Evolutionary conservation across 495 filamentous ascomycete genomes (phyloP), one percentile per base, ranked within the genome.

Genomic region (Podospora fimiseda): DNA sequence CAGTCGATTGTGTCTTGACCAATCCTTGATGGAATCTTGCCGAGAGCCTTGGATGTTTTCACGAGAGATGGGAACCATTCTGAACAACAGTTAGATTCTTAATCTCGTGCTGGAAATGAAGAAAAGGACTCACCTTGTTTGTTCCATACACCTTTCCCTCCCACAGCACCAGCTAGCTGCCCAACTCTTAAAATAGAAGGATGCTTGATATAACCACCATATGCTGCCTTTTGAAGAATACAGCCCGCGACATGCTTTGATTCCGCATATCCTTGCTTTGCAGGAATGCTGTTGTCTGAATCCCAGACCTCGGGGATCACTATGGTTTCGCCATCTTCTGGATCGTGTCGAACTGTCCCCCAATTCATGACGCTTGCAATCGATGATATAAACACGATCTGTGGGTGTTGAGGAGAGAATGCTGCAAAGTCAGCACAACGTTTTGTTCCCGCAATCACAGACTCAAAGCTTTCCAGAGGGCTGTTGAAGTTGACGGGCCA

Each of bases 401-500:
- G 41, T 4, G 51, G 21, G 15, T 22, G 42, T 0, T 33, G 20
- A n/a, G 51, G 1, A 11, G 43, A 53, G 0, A 7, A 6, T 16
- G 43, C 27, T 0, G 51, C 37, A 16, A 53, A 46, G 22, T 53
- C 51, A 3, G 30, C 51, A 21, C 51, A 53, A 14, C 41, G 43
- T 19, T 46, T 53, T 9, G 20, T 40, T 2, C 51, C 51, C 1
- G 33, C 9, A 14, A 53, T 53, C 20, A 48, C 43, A 9, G 27
- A 9, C 37, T 53, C 43, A n/a, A 53, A 53, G 3, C 23, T 27
- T 9, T 53, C 51, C n/a, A 53, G 37, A 3, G 19, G 5, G 8
- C 19, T 40, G 42, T 51, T 50, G 21, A 51, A 51, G 43, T 56
- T 40, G 16, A 56, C 42, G 1, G 48, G 53, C 53, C 53, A 56